Evolutionary conservation across 305 asterid genomes (phyloP), one percentile per base, ranked within the genome.

Genomic region (Solanum hybrid): DNA sequence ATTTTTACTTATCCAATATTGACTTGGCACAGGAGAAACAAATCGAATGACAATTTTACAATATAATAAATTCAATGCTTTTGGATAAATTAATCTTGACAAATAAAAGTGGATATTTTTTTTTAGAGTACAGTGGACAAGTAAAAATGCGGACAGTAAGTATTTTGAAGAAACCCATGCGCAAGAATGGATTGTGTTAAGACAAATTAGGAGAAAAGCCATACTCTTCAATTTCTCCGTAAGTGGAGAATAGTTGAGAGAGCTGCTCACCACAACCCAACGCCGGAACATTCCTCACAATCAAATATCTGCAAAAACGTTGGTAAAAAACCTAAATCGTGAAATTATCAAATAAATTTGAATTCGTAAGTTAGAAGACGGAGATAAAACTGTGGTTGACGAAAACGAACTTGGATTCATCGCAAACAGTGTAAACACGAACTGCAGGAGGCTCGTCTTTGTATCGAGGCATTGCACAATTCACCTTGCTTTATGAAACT

Each of bases 251-350:
- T 89, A 94, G 65, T 61, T 92, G 93, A 82, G 90, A 38, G 78
- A 97, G 93, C 91, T 97, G 96, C 89, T 95, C 98, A 34, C 95
- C 97, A 90, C 99, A 97, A 14, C 99, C 99, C 91, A 97, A 89
- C 17, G 98, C 93, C 26, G 99, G 98, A 88, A 96, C 99, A 82
- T 97, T 97, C 93, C 96, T 96, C 93, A 95, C 99, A 90, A 95
- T 91, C 90, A 96, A 91, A 91, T 94, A 96, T 90, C 98, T 95
- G 94, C 91, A 81, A 20, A 17, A 83, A 70, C 82, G 31, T 31
- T 9, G 0, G 36, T 51, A 11, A 7, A 72, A 27, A 51, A 36
- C 65, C 85, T 24, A 81, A 73, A 51, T 45, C 5, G 36, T 32
- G 81, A 31, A 65, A 27, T 27, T 15, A 81, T 81, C 36, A 32